Evolutionary conservation across 2,329 filamentous ascomycete species (phyloP), one percentile per base, ranked within the genome.

Genomic region (Eurotiales sp.): DNA sequence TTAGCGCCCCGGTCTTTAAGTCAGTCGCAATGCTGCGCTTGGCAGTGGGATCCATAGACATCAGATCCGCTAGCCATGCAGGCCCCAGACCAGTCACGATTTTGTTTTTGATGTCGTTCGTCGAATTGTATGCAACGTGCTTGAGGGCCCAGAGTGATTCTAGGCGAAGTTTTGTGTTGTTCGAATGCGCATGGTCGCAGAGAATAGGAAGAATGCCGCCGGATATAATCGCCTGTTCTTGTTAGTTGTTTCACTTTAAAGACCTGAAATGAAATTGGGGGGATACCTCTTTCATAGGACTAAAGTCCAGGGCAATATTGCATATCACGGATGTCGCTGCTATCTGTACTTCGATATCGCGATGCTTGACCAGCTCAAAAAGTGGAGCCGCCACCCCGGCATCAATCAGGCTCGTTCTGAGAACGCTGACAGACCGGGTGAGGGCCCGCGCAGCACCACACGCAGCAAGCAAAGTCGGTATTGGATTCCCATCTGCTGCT

Each of bases 141-240:
- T 97, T 97, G 52, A 99, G 74, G 5, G 90, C 90, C 92, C 93
- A 99, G 1, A 99, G 72, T 19, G 91, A 90, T 61, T 93, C 90
- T 22, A 95, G 77, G 21, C 90, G 83, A 48, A 97, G 76, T 42
- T 85, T 82, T n/a, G 87, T 81, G 62, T 92, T 88, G 42, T 81
- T 78, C 0, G 88, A 93, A 66, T 88, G 88, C 1, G 91, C 90
- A 65, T 96, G 88, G 59, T 88, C 82, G 63, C 90, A 95, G 1
- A 97, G 75, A 0, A 87, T 81, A 55, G 83, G 83, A 58, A 96
- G 78, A 1, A 93, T 82, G 6, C 88, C 88, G 4, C 81, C 81
- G 44, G 87, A 83, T 6, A 87, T 78, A 29, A 96, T 83, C 39
- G 84, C 77, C 84, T 92, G 59, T 54, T 46, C 43, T 52, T 11